Percentiles rank a stretch among this genome's conserved stretches.
phyloP scores from a whole-genome alignment of 169 alveolate species.

The Plasmodium blacklocki region DNA sequence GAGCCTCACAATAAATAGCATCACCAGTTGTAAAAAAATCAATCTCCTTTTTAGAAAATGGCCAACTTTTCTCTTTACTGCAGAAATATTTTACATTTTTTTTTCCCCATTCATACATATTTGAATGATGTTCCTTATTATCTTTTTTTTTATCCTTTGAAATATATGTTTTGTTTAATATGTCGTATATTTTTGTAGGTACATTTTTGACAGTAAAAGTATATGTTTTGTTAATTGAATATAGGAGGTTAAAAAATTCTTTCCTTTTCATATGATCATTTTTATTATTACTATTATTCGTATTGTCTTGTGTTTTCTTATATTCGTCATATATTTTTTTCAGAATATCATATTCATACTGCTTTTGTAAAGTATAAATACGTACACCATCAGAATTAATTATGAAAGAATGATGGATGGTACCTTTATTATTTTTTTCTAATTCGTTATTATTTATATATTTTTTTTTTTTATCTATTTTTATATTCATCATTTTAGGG shows the following conservation, averaged over 20 bases:
- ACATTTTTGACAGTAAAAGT: slow-evolving; percentile 21
- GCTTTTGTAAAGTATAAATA: slow-evolving; percentile 10
- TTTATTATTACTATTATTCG: background rate
- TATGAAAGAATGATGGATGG: slow-evolving; percentile 5
- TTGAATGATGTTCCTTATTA: background rate
- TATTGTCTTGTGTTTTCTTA: background rate
- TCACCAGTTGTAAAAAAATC: background rate
- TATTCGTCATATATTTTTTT: background rate
- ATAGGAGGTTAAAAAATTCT: slow-evolving; percentile 8
- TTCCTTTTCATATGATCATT: background rate
- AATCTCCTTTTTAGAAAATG: slow-evolving; percentile 7
- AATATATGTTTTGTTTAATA: background rate
- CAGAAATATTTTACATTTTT: slow-evolving; percentile 12
- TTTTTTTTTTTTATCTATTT: background rate
- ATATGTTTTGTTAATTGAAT: background rate
- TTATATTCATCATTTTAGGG: background rate
- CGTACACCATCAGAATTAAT: background rate
- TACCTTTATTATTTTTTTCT: background rate
- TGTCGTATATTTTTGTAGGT: slow-evolving; percentile 20
- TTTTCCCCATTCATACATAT: background rate
- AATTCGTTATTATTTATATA: background rate
- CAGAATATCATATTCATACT: slow-evolving; percentile 16
- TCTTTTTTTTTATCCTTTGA: background rate
- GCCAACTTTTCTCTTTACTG: slow-evolving; percentile 15
- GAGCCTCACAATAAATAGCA: slow-evolving; percentile 25